phyloP scores from a whole-genome alignment of 371 early-diverging fungal genomes.

The Mortierella polycephala region DNA sequence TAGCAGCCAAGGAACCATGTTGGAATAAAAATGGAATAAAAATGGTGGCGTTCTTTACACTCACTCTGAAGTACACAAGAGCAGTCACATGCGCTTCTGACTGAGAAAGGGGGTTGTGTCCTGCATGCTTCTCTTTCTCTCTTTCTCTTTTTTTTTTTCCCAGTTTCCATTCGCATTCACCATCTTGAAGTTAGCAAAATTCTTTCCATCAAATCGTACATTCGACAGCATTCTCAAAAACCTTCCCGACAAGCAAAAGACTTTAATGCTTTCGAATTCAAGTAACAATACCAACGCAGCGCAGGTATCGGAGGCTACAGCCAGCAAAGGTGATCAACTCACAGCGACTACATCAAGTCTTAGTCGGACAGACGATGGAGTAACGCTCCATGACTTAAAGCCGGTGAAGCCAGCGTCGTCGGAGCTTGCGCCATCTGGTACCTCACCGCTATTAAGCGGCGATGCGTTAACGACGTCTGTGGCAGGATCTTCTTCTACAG shows the following conservation, averaged over 20 bases:
- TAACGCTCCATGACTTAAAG: too few relatives aligned
- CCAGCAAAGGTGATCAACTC: background rate
- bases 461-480: background rate
- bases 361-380: too few relatives aligned
- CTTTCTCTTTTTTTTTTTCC: background rate
- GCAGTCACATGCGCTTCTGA: background rate
- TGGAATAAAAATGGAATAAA: background rate
- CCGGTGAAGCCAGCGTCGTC: background rate
- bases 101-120: slow-evolving; percentile 5
- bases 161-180: too few relatives aligned
- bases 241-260: background rate
- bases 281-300: slow-evolving; percentile 6
- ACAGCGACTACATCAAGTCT: background rate
- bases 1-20: background rate
- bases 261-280: slow-evolving; percentile 31
- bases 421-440: background rate
- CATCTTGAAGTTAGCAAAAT: too few relatives aligned
- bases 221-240: background rate
- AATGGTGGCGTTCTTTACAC: too few relatives aligned
- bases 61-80: too few relatives aligned
- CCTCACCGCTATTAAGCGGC: background rate
- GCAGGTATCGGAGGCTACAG: slow-evolving; percentile 8
- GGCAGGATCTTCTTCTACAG: background rate
- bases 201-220: too few relatives aligned
- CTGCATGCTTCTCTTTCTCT: background rate